A percentile compares a stretch with the other conserved stretches of the same genome.
Evolutionary conservation across 495 filamentous ascomycete species (phyloP).

Genomic region (Aspergillus diversus): DNA sequence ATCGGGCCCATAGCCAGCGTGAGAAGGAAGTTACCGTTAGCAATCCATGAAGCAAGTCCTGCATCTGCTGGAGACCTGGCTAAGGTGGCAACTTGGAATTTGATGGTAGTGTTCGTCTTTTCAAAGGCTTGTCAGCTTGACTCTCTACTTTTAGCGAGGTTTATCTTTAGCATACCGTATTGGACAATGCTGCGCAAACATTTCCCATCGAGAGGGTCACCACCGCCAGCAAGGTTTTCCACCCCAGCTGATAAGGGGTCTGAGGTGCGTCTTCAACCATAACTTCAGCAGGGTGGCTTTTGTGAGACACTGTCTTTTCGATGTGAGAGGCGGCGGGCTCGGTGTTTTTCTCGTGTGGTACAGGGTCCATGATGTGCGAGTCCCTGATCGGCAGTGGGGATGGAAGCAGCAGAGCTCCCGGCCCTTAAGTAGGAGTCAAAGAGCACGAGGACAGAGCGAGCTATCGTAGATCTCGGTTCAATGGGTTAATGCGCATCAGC

Average conservation of each 20-base stretch:
- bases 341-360: neutral
- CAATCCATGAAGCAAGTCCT: neutral
- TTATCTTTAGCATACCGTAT: neutral
- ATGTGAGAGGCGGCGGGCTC: neutral
- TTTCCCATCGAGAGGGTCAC: constrained; percentile 1
- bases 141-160: neutral
- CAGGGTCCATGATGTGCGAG: neutral
- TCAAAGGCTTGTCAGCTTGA: neutral
- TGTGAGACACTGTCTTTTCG: neutral
- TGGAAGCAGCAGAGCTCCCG: neutral
- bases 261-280: neutral
- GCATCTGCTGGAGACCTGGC: neutral
- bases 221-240: neutral
- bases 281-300: neutral
- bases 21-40: constrained; percentile 1
- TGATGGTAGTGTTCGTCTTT: constrained; percentile 5
- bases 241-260: constrained; percentile 2
- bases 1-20: neutral
- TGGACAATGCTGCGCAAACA: neutral
- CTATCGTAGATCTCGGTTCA: neutral
- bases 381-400: neutral
- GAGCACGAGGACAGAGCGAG: neutral
- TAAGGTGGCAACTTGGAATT: neutral
- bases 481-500: neutral
- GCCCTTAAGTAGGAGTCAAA: neutral